Evolutionary conservation across 345 rosid genomes (phyloP), one percentile per base, ranked within the genome.

Genomic region (Melaleuca alternifolia): DNA sequence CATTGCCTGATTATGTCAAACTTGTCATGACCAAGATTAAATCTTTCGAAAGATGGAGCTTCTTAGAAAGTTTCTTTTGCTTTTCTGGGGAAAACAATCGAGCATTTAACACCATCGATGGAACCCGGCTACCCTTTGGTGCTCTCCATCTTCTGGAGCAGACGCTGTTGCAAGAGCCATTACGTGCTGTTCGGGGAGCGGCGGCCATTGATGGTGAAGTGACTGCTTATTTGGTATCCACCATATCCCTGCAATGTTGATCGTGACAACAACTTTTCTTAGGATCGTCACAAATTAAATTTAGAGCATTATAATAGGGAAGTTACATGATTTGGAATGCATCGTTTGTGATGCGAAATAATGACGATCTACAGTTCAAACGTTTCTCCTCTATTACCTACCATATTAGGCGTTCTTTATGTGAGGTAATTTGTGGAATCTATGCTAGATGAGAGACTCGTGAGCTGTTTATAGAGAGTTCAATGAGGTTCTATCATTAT

Each of bases 201-300:
- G 99, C 95, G 91, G 98, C 99, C 85, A 92, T 94, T 88, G 99
- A 99, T 85, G 99, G 97, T 52, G 90, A 86, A 84, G 91, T 97
- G 24, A 92, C 98, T 86, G 98, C 98, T 48, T 94, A 98, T 10
- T 89, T 98, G 90, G 99, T 94, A 86, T 99, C 94, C 90, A 94
- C 94, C 92, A 91, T 86, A 33, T 86, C 71, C 15, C 11, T 7
- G 77, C 41, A 41, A 41, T 41, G 41, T 41, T 4, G 41, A 41
- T 41, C 4, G 41, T 41, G 41, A 41, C 41, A 41, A 41, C 41
- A 4, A 4, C 41, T 41, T 41, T 41, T 41, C 3, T 41, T 41
- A 41, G 41, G 41, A 4, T 41, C 41, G 4, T 41, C 41, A 41
- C 4, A 41, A 4, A 2, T 41, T 2, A 41, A 41, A 41, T 41